These are phyloP conservation scores for Guyanaporus albipodus DNA, from an alignment of 768 basidiomycete genomes.

Conservation along the genomic window DNA sequence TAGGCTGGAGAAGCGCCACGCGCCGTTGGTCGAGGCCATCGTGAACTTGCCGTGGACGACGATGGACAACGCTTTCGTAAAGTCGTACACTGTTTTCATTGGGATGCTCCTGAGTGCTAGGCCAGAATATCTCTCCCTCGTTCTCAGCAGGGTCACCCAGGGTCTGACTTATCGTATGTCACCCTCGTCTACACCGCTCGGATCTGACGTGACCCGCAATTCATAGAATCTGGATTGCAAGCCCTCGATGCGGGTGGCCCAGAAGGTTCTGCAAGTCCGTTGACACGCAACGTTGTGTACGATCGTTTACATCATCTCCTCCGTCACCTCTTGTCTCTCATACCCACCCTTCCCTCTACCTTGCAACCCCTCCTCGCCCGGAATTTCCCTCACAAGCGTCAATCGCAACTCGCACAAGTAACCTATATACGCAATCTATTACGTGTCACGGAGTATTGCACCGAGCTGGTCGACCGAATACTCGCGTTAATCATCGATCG, in stretches of 20 bases:
- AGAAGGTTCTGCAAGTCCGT: constrained; percentile 61
- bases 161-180: constrained; percentile 87
- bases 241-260: constrained; percentile 53
- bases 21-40: constrained; percentile 79
- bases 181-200: neutral
- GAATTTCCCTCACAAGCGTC: constrained; percentile 92
- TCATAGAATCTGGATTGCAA: constrained; percentile 67
- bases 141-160: constrained; percentile 76
- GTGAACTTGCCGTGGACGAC: constrained; percentile 89
- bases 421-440: constrained; percentile 92
- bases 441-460: constrained; percentile 79
- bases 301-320: constrained; percentile 84
- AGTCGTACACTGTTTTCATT: constrained; percentile 84
- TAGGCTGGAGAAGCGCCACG: constrained; percentile 76
- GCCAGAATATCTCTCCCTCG: constrained; percentile 85
- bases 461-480: constrained; percentile 80
- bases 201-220: constrained; percentile 3
- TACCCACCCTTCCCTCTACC: constrained; percentile 88
- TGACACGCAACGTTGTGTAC: constrained; percentile 82
- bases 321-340: constrained; percentile 79
- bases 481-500: constrained; percentile 86
- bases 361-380: constrained; percentile 80
- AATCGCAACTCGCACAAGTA: constrained; percentile 70
- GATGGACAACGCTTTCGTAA: constrained; percentile 81
- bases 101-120: constrained; percentile 89